Evolutionary conservation across 164 flowering plant species (phyloP).

Genomic region (Aristolochia fimbriata): DNA sequence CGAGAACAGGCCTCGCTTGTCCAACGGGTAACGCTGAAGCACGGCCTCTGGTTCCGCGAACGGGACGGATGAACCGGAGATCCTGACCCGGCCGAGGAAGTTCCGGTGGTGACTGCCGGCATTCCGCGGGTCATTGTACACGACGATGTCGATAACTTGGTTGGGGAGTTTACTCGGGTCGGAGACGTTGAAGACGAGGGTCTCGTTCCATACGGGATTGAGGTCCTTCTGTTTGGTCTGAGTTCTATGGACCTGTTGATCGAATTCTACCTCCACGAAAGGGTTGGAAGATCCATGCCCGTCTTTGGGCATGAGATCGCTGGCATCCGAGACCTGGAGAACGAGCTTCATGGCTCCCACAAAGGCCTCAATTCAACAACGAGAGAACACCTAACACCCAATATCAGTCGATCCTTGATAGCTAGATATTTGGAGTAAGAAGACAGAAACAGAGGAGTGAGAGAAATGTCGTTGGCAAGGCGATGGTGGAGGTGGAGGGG

Average conservation of each 20-base stretch:
- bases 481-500: neutral
- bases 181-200: constrained; percentile 49
- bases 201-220: constrained; percentile 70
- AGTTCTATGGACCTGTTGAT: constrained; percentile 46
- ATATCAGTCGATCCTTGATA: too few species aligned
- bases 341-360: constrained; percentile 31
- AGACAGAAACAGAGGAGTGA: neutral
- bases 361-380: neutral
- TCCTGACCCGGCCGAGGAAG: constrained; percentile 76
- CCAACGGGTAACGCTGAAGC: constrained; percentile 67
- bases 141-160: constrained; percentile 40
- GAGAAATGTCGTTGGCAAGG: neutral
- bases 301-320: constrained; percentile 83
- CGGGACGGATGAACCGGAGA: constrained; percentile 60
- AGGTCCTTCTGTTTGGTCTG: constrained; percentile 59
- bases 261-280: constrained; percentile 67
- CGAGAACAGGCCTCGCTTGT: constrained; percentile 75
- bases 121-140: constrained; percentile 50
- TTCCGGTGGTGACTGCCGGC: constrained; percentile 39
- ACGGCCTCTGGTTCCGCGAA: constrained; percentile 37
- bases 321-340: constrained; percentile 71
- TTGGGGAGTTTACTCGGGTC: constrained; percentile 30
- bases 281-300: constrained; percentile 81
- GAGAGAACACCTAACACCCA: neutral
- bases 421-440: constrained; percentile 2